Percentiles rank a stretch among this genome's conserved stretches.
Evolutionary conservation across 2,329 filamentous ascomycete genomes (phyloP).

Genomic region (Colletotrichum chrysophilum): DNA sequence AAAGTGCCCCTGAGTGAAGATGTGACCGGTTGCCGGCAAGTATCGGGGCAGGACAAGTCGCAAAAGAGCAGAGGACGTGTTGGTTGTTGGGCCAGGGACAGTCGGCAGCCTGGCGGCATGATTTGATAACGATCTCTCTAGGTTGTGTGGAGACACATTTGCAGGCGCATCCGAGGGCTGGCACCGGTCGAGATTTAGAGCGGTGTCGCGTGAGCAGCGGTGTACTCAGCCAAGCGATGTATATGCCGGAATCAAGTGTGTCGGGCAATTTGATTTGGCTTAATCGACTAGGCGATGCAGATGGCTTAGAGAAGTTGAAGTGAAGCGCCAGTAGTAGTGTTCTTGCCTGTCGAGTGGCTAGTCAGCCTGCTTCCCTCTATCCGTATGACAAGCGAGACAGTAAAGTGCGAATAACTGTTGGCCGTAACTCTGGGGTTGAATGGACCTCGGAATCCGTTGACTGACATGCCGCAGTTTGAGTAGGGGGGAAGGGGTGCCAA

Average conservation of each 20-base stretch:
- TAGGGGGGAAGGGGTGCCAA: neutral
- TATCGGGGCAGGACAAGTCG: neutral
- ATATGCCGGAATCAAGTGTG: neutral
- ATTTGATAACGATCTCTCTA: neutral
- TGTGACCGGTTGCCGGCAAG: neutral
- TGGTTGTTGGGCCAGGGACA: neutral
- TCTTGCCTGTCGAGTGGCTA: neutral
- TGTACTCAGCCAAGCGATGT: neutral
- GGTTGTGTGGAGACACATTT: neutral
- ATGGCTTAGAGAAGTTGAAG: neutral
- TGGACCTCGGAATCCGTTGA: neutral
- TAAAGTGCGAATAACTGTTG: neutral
- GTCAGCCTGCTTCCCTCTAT: neutral
- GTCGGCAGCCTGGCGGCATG: neutral
- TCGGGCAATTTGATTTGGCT: neutral
- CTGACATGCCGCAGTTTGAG: neutral
- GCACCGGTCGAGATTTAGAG: neutral
- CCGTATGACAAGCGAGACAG: neutral
- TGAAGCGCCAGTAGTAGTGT: neutral
- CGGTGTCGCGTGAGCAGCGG: conserved; percentile 17
- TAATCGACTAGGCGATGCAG: neutral
- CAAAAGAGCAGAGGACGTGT: neutral
- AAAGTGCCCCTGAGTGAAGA: neutral
- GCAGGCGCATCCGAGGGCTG: neutral
- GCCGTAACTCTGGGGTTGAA: neutral